Evolutionary conservation across 2,329 filamentous ascomycete species (phyloP).

Genomic region (Eutypa lata): DNA sequence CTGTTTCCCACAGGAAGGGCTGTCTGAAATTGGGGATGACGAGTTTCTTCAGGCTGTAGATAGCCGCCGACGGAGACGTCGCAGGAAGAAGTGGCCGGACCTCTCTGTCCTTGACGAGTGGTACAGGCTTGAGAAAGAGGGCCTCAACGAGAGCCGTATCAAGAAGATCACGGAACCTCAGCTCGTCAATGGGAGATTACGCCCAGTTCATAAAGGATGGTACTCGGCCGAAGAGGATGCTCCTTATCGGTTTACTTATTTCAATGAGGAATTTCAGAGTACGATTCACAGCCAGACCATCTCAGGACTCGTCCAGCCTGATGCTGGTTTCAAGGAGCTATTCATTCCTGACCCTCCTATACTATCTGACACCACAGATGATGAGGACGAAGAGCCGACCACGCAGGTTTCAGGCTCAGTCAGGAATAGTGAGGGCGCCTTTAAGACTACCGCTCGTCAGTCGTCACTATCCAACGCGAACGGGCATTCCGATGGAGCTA

Average conservation of each 20-base stretch:
- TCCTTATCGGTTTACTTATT: conserved; percentile 95
- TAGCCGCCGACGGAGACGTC: conserved; percentile 48
- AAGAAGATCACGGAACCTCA: conserved; percentile 95
- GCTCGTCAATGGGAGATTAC: conserved; percentile 82
- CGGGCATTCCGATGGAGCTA: conserved; percentile 5
- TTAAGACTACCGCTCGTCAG: conserved; percentile 44
- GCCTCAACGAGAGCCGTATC: conserved; percentile 75
- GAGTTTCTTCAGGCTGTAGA: conserved; percentile 55
- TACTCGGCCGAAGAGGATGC: conserved; percentile 84
- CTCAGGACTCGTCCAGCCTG: conserved; percentile 84
- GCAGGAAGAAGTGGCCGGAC: conserved; percentile 78
- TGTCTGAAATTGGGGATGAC: conserved; percentile 80
- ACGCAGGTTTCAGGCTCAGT: conserved; percentile 22
- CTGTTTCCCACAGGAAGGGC: conserved; percentile 77
- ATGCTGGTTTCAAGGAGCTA: conserved; percentile 77
- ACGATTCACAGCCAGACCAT: conserved; percentile 97
- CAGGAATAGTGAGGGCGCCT: conserved; percentile 34
- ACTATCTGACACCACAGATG: conserved; percentile 69
- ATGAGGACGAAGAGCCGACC: conserved; percentile 53
- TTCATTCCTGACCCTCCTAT: conserved; percentile 85
- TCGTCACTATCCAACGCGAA: conserved; percentile 35
- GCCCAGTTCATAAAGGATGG: conserved; percentile 78
- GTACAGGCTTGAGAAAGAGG: conserved; percentile 87
- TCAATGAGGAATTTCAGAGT: conserved; percentile 94
- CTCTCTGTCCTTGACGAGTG: conserved; percentile 81